These are phyloP conservation scores for Penicillium sclerotiorum DNA, from an alignment of 2,329 filamentous ascomycete species.

Conservation along the genomic window DNA sequence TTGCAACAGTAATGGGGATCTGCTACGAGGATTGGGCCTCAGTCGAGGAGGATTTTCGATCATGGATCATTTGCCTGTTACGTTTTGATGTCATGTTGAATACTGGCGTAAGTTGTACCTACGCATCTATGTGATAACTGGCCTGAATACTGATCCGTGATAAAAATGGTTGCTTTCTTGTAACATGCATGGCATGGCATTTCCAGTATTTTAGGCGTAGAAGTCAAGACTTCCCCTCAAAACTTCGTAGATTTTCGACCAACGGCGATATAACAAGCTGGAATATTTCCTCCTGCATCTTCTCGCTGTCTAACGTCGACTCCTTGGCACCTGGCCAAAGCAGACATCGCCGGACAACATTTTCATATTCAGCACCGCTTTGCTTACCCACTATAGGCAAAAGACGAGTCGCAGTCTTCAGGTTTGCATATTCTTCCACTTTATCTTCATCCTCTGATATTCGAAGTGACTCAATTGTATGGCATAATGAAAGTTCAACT, in stretches of 20 bases:
- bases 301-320: constrained; percentile 11
- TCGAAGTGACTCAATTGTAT: constrained; percentile 15
- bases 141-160: too few species aligned
- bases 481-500: constrained; percentile 23
- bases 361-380: constrained; percentile 11
- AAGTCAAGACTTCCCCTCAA: neutral
- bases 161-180: too few species aligned
- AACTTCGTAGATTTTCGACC: constrained; percentile 5
- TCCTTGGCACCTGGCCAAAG: constrained; percentile 14
- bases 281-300: constrained; percentile 3
- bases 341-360: neutral
- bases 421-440: constrained; percentile 10
- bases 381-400: constrained; percentile 12
- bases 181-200: too few species aligned
- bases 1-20: too few species aligned
- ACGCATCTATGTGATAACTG: too few species aligned
- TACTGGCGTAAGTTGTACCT: too few species aligned
- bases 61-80: too few species aligned
- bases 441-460: constrained; percentile 17
- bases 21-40: too few species aligned
- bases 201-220: too few species aligned
- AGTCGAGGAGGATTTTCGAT: too few species aligned
- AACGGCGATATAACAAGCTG: constrained; percentile 4
- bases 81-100: too few species aligned
- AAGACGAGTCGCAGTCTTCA: constrained; percentile 22